A percentile compares a stretch with the other conserved stretches of the same genome.
These are phyloP conservation scores for Monosporascus ibericus DNA, from an alignment of 2,329 filamentous ascomycete genomes.

Conservation along the genomic window DNA sequence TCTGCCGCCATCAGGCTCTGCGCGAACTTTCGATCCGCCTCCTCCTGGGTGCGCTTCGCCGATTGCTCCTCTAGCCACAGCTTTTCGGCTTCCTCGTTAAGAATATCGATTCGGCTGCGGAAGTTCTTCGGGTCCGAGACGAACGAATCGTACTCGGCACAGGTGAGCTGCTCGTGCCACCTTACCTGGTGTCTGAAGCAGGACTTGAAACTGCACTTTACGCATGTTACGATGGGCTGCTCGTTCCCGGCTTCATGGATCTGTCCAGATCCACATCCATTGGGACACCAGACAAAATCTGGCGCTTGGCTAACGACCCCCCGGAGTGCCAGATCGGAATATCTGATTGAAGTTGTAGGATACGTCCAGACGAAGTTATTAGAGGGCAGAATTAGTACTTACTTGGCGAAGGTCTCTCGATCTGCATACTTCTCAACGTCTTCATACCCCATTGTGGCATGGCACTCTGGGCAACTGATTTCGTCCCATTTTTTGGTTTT, in stretches of 20 bases:
- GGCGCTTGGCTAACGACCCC: conserved; percentile 9
- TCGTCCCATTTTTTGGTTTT: conserved; percentile 1
- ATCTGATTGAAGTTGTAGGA: neutral
- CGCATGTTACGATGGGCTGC: conserved; percentile 24
- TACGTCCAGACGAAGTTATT: neutral
- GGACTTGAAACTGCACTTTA: conserved; percentile 15
- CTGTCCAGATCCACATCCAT: conserved; percentile 35
- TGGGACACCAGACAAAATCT: conserved; percentile 35
- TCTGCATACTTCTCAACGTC: conserved; percentile 3
- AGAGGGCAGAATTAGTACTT: neutral
- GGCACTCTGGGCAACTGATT: conserved; percentile 2
- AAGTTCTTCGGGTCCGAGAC: conserved; percentile 6
- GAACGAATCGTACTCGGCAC: conserved; percentile 17
- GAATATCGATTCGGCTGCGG: conserved; percentile 16
- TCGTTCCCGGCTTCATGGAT: conserved; percentile 28
- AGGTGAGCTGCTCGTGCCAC: conserved; percentile 16
- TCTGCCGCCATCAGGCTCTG: conserved; percentile 4
- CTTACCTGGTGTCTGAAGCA: conserved; percentile 22
- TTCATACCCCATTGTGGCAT: conserved; percentile 1
- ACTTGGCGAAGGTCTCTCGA: conserved; percentile 2
- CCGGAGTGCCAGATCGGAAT: neutral
- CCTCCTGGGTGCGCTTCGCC: conserved; percentile 36
- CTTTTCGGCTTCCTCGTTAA: conserved; percentile 23
- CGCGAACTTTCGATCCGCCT: conserved; percentile 17
- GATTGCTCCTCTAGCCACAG: conserved; percentile 29